Percentiles rank a stretch among this genome's conserved stretches.
phyloP scores from a whole-genome alignment of 2,329 filamentous ascomycete genomes.

The Sphaerostilbella broomeana region DNA sequence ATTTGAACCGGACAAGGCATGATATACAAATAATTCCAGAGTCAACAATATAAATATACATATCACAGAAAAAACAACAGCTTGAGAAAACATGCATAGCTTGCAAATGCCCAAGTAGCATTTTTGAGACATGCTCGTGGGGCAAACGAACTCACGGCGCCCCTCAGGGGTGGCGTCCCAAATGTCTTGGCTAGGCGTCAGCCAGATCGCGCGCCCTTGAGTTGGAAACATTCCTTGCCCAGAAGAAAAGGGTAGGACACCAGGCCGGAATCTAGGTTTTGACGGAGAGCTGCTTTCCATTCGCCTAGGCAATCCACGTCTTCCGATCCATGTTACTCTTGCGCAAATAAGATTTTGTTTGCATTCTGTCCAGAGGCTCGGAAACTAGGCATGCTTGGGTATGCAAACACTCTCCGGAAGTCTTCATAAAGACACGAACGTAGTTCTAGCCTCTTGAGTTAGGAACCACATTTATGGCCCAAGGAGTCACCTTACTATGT shows the following conservation, averaged over 20 bases:
- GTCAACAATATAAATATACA: neutral
- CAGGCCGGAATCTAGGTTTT: too few relatives aligned
- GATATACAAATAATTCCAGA: neutral
- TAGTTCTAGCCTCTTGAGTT: too few relatives aligned
- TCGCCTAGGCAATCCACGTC: neutral
- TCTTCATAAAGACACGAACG: neutral
- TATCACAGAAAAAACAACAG: neutral
- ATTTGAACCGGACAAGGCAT: neutral
- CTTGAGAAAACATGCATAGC: neutral
- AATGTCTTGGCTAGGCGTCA: slow-evolving; percentile 6
- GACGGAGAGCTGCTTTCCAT: neutral
- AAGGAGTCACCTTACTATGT: too few relatives aligned
- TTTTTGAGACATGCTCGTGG: slow-evolving; percentile 4
- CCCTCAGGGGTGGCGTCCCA: slow-evolving; percentile 2
- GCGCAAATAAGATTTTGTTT: slow-evolving; percentile 2
- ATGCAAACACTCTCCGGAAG: neutral
- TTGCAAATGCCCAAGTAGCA: too few relatives aligned
- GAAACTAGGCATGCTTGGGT: too few relatives aligned
- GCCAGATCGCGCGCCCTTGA: slow-evolving; percentile 10
- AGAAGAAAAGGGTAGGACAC: too few relatives aligned
- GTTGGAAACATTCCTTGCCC: slow-evolving; percentile 13
- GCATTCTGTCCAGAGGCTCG: slow-evolving; percentile 8
- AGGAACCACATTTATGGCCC: too few relatives aligned
- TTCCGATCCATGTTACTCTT: neutral
- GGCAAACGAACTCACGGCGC: too few relatives aligned